Percentiles rank a stretch among this genome's conserved stretches.
Evolutionary conservation across 2,329 filamentous ascomycete genomes (phyloP).

Genomic region (Colletotrichum sp.): DNA sequence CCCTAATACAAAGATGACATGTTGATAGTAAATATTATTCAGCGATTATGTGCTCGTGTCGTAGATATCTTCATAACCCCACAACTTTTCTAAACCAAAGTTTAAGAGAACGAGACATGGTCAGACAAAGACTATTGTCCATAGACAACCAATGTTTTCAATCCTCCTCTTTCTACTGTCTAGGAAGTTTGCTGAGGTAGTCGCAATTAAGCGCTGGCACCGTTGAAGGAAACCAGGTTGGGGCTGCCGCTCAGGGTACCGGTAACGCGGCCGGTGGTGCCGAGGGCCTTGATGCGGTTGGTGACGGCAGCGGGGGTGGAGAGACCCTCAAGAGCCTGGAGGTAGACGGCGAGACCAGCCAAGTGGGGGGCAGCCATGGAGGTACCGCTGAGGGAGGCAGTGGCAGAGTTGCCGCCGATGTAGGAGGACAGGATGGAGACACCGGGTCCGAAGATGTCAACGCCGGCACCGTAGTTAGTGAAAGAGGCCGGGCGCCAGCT

Average conservation of each 20-base stretch:
- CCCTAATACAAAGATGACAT: not conserved
- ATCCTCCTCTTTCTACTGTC: not conserved
- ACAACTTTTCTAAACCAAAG: not conserved
- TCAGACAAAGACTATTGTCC: not conserved
- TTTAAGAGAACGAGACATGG: not conserved
- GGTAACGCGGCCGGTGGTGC: conserved; percentile 41
- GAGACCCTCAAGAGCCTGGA: conserved; percentile 48
- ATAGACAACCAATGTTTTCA: not conserved
- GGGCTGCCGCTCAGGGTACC: conserved; percentile 38
- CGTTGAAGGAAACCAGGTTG: conserved; percentile 56
- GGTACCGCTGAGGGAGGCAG: conserved; percentile 59
- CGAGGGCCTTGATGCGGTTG: conserved; percentile 44
- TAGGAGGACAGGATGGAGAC: conserved; percentile 50
- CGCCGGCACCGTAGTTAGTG: conserved; percentile 53
- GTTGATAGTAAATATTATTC: not conserved
- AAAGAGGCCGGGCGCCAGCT: conserved; percentile 44
- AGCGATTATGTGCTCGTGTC: not conserved
- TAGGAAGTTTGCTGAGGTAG: not conserved
- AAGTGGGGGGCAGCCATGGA: conserved; percentile 69
- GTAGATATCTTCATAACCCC: not conserved
- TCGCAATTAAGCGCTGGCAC: conserved; percentile 23
- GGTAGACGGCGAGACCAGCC: conserved; percentile 65
- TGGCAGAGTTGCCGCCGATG: conserved; percentile 45
- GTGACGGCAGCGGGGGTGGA: conserved; percentile 47
- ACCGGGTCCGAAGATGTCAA: conserved; percentile 60